Conservation (phyloP, 371 early-diverging fungal species). For the Synchytrium microbalum region DNA sequence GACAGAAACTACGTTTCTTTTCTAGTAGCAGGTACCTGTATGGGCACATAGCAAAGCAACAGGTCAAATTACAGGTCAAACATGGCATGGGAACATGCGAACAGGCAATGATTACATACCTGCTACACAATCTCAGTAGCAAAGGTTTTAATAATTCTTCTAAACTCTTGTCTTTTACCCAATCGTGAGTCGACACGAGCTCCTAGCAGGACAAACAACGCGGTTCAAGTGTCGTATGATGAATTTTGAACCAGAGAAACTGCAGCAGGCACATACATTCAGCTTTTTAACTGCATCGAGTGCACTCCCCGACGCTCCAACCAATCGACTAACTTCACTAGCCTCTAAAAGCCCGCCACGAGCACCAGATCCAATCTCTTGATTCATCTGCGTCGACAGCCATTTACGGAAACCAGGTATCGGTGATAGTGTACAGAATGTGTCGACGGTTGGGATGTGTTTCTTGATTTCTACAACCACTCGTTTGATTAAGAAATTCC, state of each 20-base stretch:
- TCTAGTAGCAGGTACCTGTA: slow-evolving; percentile 53
- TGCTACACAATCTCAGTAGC: slow-evolving; percentile 57
- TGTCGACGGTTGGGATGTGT: slow-evolving; percentile 54
- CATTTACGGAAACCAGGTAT: slow-evolving; percentile 74
- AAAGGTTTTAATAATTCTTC: slow-evolving; percentile 44
- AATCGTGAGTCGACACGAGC: slow-evolving; percentile 9
- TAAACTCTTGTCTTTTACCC: slow-evolving; percentile 20
- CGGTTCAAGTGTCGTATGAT: too few relatives aligned
- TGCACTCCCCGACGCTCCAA: neutral
- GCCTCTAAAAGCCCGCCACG: neutral
- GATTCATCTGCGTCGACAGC: slow-evolving; percentile 41
- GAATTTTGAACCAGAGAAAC: too few relatives aligned
- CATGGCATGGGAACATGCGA: slow-evolving; percentile 1
- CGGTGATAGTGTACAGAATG: slow-evolving; percentile 80
- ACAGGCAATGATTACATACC: slow-evolving; percentile 25
- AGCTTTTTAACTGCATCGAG: neutral
- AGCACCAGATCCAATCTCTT: slow-evolving; percentile 4
- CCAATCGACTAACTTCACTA: neutral
- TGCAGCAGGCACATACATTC: neutral
- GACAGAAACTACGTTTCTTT: slow-evolving; percentile 50
- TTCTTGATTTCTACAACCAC: slow-evolving; percentile 62
- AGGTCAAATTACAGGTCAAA: neutral
- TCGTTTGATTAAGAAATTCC: slow-evolving; percentile 77
- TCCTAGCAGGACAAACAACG: too few relatives aligned
- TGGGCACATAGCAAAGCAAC: neutral